Conservation (phyloP, 352 stramenopile genomes). For the Globisporangium cylindrosporum region DNA sequence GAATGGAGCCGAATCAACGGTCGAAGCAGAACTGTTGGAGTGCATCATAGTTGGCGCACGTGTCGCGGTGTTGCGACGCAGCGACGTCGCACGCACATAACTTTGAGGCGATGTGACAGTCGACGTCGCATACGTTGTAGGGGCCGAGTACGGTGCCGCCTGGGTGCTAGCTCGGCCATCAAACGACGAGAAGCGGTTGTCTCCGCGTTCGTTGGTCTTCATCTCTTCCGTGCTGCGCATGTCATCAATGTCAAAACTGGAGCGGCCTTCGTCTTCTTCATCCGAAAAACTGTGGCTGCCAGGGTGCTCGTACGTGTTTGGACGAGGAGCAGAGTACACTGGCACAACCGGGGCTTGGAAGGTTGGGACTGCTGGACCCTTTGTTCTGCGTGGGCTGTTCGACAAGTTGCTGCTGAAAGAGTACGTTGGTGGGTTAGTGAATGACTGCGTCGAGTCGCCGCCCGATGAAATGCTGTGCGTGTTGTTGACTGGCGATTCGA, state of each 20-base stretch:
- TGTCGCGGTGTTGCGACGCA: slow-evolving; percentile 47
- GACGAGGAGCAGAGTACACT: slow-evolving; percentile 16
- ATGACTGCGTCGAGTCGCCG: slow-evolving; percentile 7
- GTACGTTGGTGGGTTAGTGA: slow-evolving; percentile 14
- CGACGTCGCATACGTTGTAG: slow-evolving; percentile 25
- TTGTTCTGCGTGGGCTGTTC: slow-evolving; percentile 17
- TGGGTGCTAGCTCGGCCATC: slow-evolving; percentile 21
- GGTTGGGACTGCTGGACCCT: slow-evolving; percentile 9
- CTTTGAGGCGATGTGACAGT: slow-evolving; percentile 72
- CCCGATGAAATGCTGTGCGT: slow-evolving; percentile 16
- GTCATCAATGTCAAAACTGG: slow-evolving; percentile 84
- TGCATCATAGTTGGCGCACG: slow-evolving; percentile 12
- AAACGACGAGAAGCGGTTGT: slow-evolving; percentile 22
- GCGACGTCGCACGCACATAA: slow-evolving; percentile 63
- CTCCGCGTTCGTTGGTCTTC: slow-evolving; percentile 37
- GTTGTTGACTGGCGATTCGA: slow-evolving; percentile 11
- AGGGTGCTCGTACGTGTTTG: slow-evolving; percentile 25
- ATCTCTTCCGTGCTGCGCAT: slow-evolving; percentile 62
- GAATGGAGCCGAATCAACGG: slow-evolving; percentile 10
- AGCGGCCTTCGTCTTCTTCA: slow-evolving; percentile 42
- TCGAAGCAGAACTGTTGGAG: slow-evolving; percentile 26
- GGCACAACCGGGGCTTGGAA: slow-evolving; percentile 30
- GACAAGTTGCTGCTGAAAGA: slow-evolving; percentile 25
- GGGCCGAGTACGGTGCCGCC: slow-evolving; percentile 21
- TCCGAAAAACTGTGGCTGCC: slow-evolving; percentile 21